Evolutionary conservation across 2,329 filamentous ascomycete genomes (phyloP).

Genomic region (Aspergillaceae sp.): DNA sequence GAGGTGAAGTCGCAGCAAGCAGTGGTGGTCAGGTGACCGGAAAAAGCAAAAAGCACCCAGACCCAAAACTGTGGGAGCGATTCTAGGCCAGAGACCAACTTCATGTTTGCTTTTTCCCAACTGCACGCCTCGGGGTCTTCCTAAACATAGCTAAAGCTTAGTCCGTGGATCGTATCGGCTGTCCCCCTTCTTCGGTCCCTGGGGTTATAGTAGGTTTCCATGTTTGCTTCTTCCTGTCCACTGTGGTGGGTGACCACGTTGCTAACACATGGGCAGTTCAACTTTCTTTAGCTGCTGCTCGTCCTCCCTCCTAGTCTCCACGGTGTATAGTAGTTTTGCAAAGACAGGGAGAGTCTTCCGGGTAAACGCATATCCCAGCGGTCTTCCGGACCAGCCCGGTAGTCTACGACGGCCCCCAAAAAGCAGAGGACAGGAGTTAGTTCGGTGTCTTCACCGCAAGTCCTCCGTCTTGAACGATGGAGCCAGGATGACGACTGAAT

Average conservation of each 20-base stretch:
- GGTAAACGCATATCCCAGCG: not conserved
- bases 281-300: not conserved
- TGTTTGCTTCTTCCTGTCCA: not conserved
- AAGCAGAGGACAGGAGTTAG: not conserved
- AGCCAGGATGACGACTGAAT: not conserved
- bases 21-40: conserved; percentile 4
- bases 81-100: too few relatives aligned
- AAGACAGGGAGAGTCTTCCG: not conserved
- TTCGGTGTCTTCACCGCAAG: conserved; percentile 1
- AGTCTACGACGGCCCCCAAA: not conserved
- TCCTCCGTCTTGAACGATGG: not conserved
- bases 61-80: too few relatives aligned
- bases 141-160: conserved; percentile 22
- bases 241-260: not conserved
- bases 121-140: conserved; percentile 8
- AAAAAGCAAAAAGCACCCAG: conserved; percentile 4
- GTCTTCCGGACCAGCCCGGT: too few relatives aligned
- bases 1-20: not conserved
- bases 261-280: not conserved
- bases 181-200: too few relatives aligned
- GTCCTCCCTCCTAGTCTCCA: not conserved
- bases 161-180: conserved; percentile 11
- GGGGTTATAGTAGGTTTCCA: conserved; percentile 4
- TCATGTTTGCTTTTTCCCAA: conserved; percentile 16
- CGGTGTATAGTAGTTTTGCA: not conserved